These are phyloP conservation scores for Suillus occidentalis DNA, from an alignment of 768 basidiomycete species.

Conservation along the genomic window DNA sequence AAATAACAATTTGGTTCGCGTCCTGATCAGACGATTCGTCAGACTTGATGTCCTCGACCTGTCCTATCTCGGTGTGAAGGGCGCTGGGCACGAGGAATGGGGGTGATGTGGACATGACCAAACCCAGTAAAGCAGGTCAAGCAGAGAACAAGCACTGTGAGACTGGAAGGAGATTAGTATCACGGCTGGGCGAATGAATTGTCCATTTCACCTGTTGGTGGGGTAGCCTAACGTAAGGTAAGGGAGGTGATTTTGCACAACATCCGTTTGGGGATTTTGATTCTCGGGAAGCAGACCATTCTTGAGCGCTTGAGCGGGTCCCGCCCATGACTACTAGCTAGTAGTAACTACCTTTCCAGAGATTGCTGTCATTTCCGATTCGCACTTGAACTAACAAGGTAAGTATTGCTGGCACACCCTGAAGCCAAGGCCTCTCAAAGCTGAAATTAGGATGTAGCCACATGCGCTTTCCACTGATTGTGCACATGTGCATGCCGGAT, in stretches of 20 bases:
- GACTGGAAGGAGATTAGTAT: background rate
- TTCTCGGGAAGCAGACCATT: background rate
- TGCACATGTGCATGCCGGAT: background rate
- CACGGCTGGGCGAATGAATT: background rate
- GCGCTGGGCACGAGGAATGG: background rate
- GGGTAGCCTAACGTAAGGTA: background rate
- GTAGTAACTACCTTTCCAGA: background rate
- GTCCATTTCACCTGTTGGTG: too few relatives aligned
- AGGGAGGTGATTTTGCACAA: background rate
- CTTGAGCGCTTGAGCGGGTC: background rate
- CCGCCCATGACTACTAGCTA: too few relatives aligned
- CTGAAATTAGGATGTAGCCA: background rate
- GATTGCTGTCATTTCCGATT: background rate
- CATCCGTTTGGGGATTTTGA: background rate
- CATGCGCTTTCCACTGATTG: background rate
- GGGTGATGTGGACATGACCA: constrained; percentile 17
- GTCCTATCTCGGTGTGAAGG: constrained; percentile 11
- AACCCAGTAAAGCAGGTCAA: background rate
- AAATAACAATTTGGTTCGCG: constrained; percentile 33
- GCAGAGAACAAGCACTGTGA: background rate
- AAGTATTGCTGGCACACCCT: background rate
- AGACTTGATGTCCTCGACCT: constrained; percentile 11
- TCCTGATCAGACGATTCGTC: constrained; percentile 9
- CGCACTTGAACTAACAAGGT: background rate
- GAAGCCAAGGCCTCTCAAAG: background rate